phyloP scores from a whole-genome alignment of 345 rosid species.

The Lepidium didymum region DNA sequence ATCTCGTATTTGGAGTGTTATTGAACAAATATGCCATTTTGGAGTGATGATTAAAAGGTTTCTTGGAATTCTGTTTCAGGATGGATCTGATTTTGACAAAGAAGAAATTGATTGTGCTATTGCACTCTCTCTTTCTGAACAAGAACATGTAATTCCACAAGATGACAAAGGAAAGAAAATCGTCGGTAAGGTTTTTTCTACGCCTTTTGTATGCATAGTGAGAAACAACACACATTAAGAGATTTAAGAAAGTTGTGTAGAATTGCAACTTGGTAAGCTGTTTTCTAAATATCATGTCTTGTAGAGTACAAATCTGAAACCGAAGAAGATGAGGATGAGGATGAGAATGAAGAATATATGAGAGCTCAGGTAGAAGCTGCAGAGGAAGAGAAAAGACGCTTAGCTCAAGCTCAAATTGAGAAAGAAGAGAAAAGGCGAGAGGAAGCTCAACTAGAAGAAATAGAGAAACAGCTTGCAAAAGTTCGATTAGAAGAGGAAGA shows the following conservation, averaged over 20 bases:
- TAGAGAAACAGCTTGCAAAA: constrained; percentile 28
- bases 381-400: constrained; percentile 21
- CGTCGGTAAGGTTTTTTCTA: constrained; percentile 45
- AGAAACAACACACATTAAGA: neutral
- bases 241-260: neutral
- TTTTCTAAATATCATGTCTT: neutral
- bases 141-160: constrained; percentile 48
- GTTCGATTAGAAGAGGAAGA: constrained; percentile 49
- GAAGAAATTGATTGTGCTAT: constrained; percentile 78
- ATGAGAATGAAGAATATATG: constrained; percentile 2
- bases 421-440: constrained; percentile 41
- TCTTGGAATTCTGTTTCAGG: constrained; percentile 43
- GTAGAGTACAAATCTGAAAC: constrained; percentile 44
- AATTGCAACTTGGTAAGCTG: constrained; percentile 5
- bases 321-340: constrained; percentile 31
- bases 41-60: neutral
- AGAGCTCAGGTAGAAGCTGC: constrained; percentile 34
- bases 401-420: constrained; percentile 27
- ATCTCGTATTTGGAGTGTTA: neutral
- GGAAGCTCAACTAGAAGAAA: constrained; percentile 35
- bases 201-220: neutral
- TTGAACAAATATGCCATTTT: neutral
- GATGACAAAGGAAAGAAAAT: constrained; percentile 71
- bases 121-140: constrained; percentile 78
- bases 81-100: constrained; percentile 62